phyloP scores from a whole-genome alignment of 2,329 filamentous ascomycete genomes.

The Botryosphaeria dothidea region DNA sequence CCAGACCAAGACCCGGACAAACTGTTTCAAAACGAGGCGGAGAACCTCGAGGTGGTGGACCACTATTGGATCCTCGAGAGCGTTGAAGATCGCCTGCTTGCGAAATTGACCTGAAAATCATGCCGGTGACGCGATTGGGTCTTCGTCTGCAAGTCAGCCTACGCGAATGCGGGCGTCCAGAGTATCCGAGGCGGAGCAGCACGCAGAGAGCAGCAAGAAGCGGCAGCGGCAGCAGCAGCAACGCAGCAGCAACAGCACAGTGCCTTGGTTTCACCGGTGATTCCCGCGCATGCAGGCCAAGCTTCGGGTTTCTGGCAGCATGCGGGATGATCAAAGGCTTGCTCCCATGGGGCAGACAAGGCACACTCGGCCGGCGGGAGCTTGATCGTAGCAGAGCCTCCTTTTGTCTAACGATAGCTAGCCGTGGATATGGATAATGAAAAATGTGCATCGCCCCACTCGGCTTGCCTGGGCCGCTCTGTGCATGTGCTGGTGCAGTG shows the following conservation, averaged over 20 bases:
- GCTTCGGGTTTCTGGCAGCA: not conserved
- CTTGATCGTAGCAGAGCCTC: constrained; percentile 7
- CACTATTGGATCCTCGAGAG: constrained; percentile 89
- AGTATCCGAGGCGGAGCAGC: not conserved
- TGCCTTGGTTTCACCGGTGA: constrained; percentile 4
- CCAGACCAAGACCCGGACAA: constrained; percentile 95
- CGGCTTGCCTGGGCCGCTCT: not conserved
- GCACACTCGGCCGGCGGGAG: constrained; percentile 1
- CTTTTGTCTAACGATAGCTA: constrained; percentile 15
- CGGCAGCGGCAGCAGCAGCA: not conserved
- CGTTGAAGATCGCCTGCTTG: constrained; percentile 80
- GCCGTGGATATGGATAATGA: constrained; percentile 16
- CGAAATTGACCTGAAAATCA: constrained; percentile 30
- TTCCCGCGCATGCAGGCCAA: constrained; percentile 4
- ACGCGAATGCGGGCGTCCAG: constrained; percentile 1
- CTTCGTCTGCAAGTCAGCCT: constrained; percentile 4
- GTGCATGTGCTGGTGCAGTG: constrained; percentile 15
- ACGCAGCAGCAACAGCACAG: not conserved
- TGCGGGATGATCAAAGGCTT: constrained; percentile 10
- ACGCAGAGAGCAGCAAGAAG: not conserved
- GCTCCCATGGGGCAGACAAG: constrained; percentile 1
- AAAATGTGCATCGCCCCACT: constrained; percentile 15
- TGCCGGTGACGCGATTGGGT: not conserved
- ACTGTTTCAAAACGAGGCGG: constrained; percentile 86
- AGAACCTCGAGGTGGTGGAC: constrained; percentile 93